Evolutionary conservation across 345 rosid species (phyloP), one percentile per base, ranked within the genome.

Genomic region (Ricinus communis): DNA sequence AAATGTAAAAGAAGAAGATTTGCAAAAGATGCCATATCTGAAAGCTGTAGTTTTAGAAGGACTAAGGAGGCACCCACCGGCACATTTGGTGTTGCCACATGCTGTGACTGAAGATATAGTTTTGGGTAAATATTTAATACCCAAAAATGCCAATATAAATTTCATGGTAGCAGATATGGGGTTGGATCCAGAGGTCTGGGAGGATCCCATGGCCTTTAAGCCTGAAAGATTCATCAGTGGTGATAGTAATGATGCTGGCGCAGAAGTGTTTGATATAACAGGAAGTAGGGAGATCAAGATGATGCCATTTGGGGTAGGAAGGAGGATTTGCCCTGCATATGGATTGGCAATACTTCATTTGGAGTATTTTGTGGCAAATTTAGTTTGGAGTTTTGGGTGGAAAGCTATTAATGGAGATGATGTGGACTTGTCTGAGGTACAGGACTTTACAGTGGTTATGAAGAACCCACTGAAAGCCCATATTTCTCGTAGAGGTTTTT

Each of bases 281-380:
- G 47, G 47, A 12, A 43, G 47, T 43, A 43, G 47, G 47, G 76
- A 73, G 76, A 65, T 73, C 2, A 73, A 73, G 36, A 73, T 73
- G 76, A 73, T 73, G 66, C 71, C 76, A 0, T 73, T 73, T 49
- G 71, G 76, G 0, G 71, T 16, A 1, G 76, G 76, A 0, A 66
- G 76, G 66, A 73, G 76, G 16, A 65, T 73, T 0, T 73, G 76
- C 47, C 76, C 76, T 15, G 76, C 22, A 4, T 36, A 30, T 57
- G 64, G 47, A 8, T 55, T 72, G 15, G 76, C 70, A 2, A 72
- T 72, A 31, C 70, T 65, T n/a, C 76, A 72, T 64, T 22, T 72
- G 70, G 64, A 72, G 64, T 55, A 64, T 65, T 72, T 64, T 54
- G 65, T 72, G 45, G 70, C 76, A 15, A 72, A 72, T 72, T 55